A percentile compares a stretch with the other conserved stretches of the same genome.
These are phyloP conservation scores for Dissophora globulifera DNA, from an alignment of 192 early-diverging fungal species.

Conservation along the genomic window DNA sequence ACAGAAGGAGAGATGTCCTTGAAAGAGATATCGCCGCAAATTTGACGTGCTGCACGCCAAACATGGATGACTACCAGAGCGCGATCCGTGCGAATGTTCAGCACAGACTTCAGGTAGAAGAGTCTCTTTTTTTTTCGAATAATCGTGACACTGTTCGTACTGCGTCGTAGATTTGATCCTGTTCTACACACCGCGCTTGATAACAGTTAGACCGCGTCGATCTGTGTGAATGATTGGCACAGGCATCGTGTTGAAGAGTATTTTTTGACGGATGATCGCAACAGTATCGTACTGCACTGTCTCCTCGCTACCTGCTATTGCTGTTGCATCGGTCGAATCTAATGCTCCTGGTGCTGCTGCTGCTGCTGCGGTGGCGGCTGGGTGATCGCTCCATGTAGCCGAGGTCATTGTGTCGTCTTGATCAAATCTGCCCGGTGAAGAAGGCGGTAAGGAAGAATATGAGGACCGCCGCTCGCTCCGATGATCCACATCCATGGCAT, in stretches of 20 bases:
- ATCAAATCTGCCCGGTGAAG: constrained; percentile 8
- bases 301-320: constrained; percentile 10
- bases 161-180: background rate
- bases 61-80: too few species aligned
- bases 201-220: constrained; percentile 41
- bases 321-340: constrained; percentile 9
- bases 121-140: too few species aligned
- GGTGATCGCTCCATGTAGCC: background rate
- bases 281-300: constrained; percentile 32
- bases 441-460: background rate
- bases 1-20: too few species aligned
- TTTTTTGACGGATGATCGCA: constrained; percentile 47
- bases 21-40: too few species aligned
- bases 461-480: background rate
- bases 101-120: too few species aligned
- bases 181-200: constrained; percentile 40
- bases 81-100: too few species aligned
- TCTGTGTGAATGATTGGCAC: constrained; percentile 46
- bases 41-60: too few species aligned
- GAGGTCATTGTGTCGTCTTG: constrained; percentile 46
- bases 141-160: too few species aligned
- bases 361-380: background rate
- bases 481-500: background rate
- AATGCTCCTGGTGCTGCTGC: background rate
- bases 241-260: constrained; percentile 48